Evolutionary conservation across 148 eudicot genomes (phyloP).

Genomic region (Cornus suecica): DNA sequence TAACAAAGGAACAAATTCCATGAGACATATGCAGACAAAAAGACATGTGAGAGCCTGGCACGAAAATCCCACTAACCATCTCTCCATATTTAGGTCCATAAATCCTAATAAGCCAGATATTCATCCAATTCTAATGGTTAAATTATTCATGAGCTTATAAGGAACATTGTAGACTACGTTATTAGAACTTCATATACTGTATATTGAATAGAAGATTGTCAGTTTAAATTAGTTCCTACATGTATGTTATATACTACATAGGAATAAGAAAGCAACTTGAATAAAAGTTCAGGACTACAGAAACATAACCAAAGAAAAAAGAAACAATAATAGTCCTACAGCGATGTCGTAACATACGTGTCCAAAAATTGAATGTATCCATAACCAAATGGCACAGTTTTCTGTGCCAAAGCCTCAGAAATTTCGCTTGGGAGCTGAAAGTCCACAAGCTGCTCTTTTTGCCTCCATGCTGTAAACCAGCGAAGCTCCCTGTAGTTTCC

Average conservation of each 20-base stretch:
- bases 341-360: constrained; percentile 47
- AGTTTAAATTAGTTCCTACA: neutral
- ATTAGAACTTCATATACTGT: neutral
- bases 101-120: neutral
- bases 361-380: constrained; percentile 80
- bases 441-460: constrained; percentile 55
- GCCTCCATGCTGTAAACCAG: constrained; percentile 96
- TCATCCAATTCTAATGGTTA: neutral
- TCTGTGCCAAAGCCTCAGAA: constrained; percentile 60
- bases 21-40: neutral
- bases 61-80: neutral
- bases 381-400: constrained; percentile 77
- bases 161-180: neutral
- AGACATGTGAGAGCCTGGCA: neutral
- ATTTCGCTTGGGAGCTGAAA: constrained; percentile 72
- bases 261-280: neutral
- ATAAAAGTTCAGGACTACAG: neutral
- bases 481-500: constrained; percentile 94
- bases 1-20: neutral
- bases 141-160: neutral
- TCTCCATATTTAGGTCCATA: neutral
- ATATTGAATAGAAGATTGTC: neutral
- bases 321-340: neutral
- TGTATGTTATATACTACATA: too few species aligned
- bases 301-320: neutral